Evolutionary conservation across 768 basidiomycete species (phyloP).

Genomic region (Coprinellus micaceus): DNA sequence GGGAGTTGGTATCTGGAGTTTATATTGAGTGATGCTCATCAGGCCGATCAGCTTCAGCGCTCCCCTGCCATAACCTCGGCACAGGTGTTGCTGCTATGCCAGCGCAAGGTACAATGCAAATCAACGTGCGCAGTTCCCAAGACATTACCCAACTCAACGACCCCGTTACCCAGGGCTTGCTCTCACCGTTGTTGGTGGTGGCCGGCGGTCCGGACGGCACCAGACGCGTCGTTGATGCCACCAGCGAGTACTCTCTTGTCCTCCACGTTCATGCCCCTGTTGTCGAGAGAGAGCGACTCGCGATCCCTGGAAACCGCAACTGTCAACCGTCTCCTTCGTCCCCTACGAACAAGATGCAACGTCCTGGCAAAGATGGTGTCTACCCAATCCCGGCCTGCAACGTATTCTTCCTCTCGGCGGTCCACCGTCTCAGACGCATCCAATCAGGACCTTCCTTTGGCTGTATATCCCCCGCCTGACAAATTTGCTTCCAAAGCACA

Average conservation of each 20-base stretch:
- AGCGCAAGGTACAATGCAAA: not conserved
- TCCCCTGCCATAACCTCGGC: not conserved
- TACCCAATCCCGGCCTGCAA: slow-evolving; percentile 13
- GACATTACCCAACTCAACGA: too few species aligned
- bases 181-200: too few species aligned
- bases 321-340: slow-evolving; percentile 45
- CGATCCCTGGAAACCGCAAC: slow-evolving; percentile 8
- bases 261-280: too few species aligned
- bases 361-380: slow-evolving; percentile 25
- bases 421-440: slow-evolving; percentile 27
- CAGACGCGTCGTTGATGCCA: not conserved
- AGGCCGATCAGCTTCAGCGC: not conserved
- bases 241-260: not conserved
- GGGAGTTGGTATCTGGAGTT: not conserved
- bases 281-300: not conserved
- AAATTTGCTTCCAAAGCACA: slow-evolving; percentile 29
- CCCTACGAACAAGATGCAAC: slow-evolving; percentile 45
- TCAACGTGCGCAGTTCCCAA: too few species aligned
- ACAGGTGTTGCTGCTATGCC: not conserved
- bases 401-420: slow-evolving; percentile 13
- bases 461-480: slow-evolving; percentile 24
- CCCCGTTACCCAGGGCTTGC: too few species aligned
- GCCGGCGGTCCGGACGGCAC: not conserved
- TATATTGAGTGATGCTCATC: not conserved
- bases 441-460: slow-evolving; percentile 4